These are phyloP conservation scores for Grigorovia yakushimaensis DNA, from an alignment of 805 yeast species.

Conservation along the genomic window DNA sequence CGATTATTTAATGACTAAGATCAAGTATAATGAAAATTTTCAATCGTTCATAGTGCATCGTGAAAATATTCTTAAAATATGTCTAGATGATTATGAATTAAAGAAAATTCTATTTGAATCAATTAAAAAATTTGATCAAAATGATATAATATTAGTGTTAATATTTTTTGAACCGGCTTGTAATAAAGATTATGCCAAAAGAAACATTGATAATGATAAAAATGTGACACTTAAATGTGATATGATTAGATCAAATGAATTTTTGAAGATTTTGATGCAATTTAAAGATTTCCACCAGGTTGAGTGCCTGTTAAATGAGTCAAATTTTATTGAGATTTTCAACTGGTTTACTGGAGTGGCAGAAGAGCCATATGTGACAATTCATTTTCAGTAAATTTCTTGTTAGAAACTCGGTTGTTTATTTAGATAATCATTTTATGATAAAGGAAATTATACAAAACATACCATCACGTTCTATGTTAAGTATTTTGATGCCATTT, in stretches of 20 bases:
- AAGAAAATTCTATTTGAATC: conserved; percentile 1
- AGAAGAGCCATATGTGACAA: conserved; percentile 6
- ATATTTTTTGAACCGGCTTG: conserved; percentile 2
- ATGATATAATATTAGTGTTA: conserved; percentile 6
- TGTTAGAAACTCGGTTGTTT: conserved; percentile 10
- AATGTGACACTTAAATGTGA: conserved; percentile 3
- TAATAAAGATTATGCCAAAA: too few species aligned
- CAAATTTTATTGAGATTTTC: conserved; percentile 12
- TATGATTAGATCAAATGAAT: neutral
- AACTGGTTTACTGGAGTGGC: conserved; percentile 11
- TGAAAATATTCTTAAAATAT: conserved; percentile 5
- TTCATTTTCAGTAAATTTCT: conserved; percentile 12
- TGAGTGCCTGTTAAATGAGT: conserved; percentile 9
- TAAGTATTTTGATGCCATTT: conserved; percentile 10
- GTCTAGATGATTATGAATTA: neutral
- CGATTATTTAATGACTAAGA: conserved; percentile 13
- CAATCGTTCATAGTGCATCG: conserved; percentile 6
- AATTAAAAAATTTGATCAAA: conserved; percentile 7
- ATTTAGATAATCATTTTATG: neutral
- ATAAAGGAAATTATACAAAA: conserved; percentile 6
- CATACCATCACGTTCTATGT: conserved; percentile 13
- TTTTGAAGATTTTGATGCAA: conserved; percentile 11
- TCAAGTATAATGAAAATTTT: conserved; percentile 7
- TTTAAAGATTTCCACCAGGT: conserved; percentile 21
- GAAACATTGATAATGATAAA: neutral